phyloP scores from a whole-genome alignment of 2,329 filamentous ascomycete genomes.

The Fusarium drepaniforme region DNA sequence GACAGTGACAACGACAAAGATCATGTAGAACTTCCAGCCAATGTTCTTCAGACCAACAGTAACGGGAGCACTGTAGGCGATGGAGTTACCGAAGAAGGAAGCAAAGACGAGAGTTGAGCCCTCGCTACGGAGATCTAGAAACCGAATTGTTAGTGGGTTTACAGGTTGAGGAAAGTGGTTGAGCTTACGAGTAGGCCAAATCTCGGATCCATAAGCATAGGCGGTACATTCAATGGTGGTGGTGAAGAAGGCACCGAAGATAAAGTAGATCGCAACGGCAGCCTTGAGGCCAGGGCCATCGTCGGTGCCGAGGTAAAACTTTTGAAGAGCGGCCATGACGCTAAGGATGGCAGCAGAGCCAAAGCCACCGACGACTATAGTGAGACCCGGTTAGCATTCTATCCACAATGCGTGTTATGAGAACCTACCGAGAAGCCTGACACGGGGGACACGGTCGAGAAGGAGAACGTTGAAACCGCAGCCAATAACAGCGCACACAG shows the following conservation, averaged over 20 bases:
- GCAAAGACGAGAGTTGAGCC: not conserved
- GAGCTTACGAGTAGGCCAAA: conserved; percentile 30
- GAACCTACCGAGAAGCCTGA: conserved; percentile 28
- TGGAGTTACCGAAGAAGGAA: conserved; percentile 9
- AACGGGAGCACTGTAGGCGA: conserved; percentile 28
- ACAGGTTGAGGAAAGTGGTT: not conserved
- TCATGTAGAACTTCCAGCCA: conserved; percentile 39
- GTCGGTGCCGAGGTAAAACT: conserved; percentile 23
- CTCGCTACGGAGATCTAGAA: not conserved
- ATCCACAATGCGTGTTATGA: too few relatives aligned
- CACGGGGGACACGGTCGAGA: conserved; percentile 23
- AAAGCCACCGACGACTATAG: conserved; percentile 23
- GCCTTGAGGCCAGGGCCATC: conserved; percentile 22
- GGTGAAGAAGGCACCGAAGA: conserved; percentile 21
- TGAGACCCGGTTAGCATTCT: not conserved
- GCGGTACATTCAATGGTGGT: conserved; percentile 22
- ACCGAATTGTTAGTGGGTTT: not conserved
- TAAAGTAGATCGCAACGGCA: conserved; percentile 30
- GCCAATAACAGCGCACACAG: conserved; percentile 25
- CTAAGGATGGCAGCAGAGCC: conserved; percentile 20
- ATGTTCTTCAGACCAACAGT: conserved; percentile 35
- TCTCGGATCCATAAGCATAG: conserved; percentile 33
- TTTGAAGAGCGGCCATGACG: conserved; percentile 23
- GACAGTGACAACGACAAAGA: conserved; percentile 39
- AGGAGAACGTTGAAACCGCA: conserved; percentile 29